Base-by-base conservation (phyloP, 352 stramenopile species). In the Phytophthora capsici region DNA sequence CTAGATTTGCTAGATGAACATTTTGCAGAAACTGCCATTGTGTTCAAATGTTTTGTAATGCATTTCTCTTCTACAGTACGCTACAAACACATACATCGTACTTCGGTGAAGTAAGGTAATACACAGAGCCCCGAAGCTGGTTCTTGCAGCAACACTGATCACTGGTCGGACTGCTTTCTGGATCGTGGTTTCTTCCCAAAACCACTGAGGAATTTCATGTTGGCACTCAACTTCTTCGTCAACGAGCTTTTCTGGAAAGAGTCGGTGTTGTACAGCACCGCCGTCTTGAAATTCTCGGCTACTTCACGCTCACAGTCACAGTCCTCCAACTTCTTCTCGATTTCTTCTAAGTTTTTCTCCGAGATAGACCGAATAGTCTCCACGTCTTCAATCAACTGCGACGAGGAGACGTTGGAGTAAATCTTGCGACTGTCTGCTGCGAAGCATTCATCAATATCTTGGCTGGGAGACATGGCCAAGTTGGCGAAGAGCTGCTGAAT, bases 401-500 rank as follows among this genome's bases (percentile, higher is more conserved):
- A 75, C 0, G 73, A 66, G 12, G 77, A 64, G 17, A 94, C 57
- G 41, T 92, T 72, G 7, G 76, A 80, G 53, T 94, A 94, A 44
- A 95, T 86, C 50, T 78, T 82, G 40, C 78, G 78, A 22, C 84
- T 93, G 55, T 96, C 86, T 0, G 69, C 50, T 1, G 85, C 66
- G 51, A 95, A 96, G 43, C 84, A 91, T 38, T 89, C 77, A 32
- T 95, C 83, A 51, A 94, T 88, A 53, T 89, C 79, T 48, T 78
- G 70, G 17, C 73, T 68, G 3, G 84, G 86, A 4, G 79, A 73
- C 47, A 87, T 79, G 20, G 86, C 84, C 44, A 96, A 68, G 13
- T 86, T 80, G 36, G 77, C 76, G 51, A 94, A 96, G 0, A 96
- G 69, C n/a, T 81, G 70, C 56, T 94, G 79, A 51, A 96, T 94